A percentile compares a stretch with the other conserved stretches of the same genome.
phyloP scores from a whole-genome alignment of 2,329 filamentous ascomycete genomes.

The Alternaria sp. region DNA sequence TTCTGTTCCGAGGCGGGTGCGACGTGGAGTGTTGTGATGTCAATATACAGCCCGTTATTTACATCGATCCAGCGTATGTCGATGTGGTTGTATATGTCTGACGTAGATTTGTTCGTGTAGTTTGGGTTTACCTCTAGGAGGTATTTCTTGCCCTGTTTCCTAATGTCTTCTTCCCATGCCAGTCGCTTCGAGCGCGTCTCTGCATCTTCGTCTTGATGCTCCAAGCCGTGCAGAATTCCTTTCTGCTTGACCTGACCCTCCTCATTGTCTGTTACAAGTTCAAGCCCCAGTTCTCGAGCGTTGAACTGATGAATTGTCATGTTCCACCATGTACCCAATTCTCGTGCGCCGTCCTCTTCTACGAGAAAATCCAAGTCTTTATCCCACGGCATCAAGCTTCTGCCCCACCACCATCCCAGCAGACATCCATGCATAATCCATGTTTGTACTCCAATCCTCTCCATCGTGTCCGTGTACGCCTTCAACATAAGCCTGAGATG shows the following conservation, averaged over 20 bases:
- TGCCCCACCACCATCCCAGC: slow-evolving; percentile 69
- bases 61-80: slow-evolving; percentile 69
- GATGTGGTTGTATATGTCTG: slow-evolving; percentile 62
- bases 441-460: slow-evolving; percentile 62
- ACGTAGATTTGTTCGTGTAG: slow-evolving; percentile 53
- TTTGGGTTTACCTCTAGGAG: slow-evolving; percentile 67
- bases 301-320: slow-evolving; percentile 62
- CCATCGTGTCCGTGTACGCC: slow-evolving; percentile 64
- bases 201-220: slow-evolving; percentile 28
- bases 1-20: slow-evolving; percentile 49
- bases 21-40: slow-evolving; percentile 63
- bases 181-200: neutral
- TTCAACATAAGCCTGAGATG: slow-evolving; percentile 61
- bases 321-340: slow-evolving; percentile 66
- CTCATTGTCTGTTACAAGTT: neutral
- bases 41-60: slow-evolving; percentile 65
- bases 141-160: slow-evolving; percentile 49
- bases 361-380: slow-evolving; percentile 67
- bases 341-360: slow-evolving; percentile 61
- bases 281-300: slow-evolving; percentile 15
- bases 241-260: neutral
- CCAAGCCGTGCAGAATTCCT: neutral
- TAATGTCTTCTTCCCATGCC: slow-evolving; percentile 15
- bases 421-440: slow-evolving; percentile 70
- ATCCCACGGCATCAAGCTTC: slow-evolving; percentile 67